Conservation (phyloP, 108 stramenopile genomes). For the Skeletonema tropicum region DNA sequence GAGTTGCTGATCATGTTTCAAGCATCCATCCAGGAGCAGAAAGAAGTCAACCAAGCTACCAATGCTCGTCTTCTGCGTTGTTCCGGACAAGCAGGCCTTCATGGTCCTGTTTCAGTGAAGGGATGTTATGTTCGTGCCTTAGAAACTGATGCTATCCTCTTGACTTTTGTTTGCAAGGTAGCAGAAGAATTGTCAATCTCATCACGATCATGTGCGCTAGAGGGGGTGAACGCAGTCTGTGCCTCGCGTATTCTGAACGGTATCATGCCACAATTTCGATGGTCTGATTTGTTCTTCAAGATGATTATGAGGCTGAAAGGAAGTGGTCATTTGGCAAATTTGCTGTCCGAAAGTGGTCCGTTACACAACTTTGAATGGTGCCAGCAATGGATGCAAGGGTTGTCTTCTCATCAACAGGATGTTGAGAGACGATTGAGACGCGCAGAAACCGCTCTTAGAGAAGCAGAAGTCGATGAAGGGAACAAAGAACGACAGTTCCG, state of each 20-base stretch:
- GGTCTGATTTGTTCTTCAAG: constrained; percentile 34
- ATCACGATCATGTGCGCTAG: constrained; percentile 13
- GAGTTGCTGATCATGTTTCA: constrained; percentile 23
- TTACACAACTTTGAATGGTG: constrained; percentile 25
- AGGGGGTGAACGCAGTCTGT: constrained; percentile 9
- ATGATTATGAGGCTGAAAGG: constrained; percentile 22
- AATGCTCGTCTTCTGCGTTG: constrained; percentile 10
- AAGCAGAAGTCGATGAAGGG: constrained; percentile 10
- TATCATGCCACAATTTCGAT: constrained; percentile 14
- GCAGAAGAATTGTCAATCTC: constrained; percentile 13
- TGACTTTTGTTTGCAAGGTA: constrained; percentile 21
- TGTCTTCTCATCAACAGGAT: constrained; percentile 2
- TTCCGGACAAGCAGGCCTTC: background rate
- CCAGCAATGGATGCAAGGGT: constrained; percentile 20
- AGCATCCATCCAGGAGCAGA: constrained; percentile 12
- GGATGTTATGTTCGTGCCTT: constrained; percentile 17
- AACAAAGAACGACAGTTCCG: constrained; percentile 11
- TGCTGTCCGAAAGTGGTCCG: constrained; percentile 9
- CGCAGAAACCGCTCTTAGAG: constrained; percentile 3
- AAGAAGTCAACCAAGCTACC: constrained; percentile 9
- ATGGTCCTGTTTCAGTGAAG: background rate
- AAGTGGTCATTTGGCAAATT: constrained; percentile 15
- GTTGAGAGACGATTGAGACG: constrained; percentile 1
- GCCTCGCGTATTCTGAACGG: constrained; percentile 4
- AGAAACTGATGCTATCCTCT: constrained; percentile 21